Conservation (phyloP, 2,329 filamentous ascomycete genomes). For the Calonectria ilicicola region DNA sequence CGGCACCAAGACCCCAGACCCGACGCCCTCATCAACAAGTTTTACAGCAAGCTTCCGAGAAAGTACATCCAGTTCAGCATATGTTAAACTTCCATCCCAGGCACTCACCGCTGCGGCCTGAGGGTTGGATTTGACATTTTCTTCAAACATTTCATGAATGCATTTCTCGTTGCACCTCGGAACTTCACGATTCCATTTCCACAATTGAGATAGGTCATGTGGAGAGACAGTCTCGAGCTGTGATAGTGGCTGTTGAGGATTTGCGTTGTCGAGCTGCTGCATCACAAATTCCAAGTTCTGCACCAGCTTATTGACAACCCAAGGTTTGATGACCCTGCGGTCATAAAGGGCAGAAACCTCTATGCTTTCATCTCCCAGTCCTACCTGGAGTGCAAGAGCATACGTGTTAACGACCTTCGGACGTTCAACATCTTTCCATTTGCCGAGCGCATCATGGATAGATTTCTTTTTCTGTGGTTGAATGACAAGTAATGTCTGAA, state of each 20-base stretch:
- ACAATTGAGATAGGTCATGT: constrained; percentile 31
- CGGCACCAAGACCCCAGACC: constrained; percentile 29
- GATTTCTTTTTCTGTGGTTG: neutral
- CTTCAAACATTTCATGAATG: constrained; percentile 27
- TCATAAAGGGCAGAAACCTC: constrained; percentile 4
- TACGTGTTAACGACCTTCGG: neutral
- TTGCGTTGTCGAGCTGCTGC: neutral
- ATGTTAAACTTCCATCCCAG: constrained; percentile 50
- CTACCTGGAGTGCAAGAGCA: constrained; percentile 7
- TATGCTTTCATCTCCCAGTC: neutral
- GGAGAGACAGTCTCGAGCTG: neutral
- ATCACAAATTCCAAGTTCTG: constrained; percentile 16
- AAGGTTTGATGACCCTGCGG: neutral
- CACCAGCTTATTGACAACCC: neutral
- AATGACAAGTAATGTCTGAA: constrained; percentile 24
- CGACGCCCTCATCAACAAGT: constrained; percentile 46
- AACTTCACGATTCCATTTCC: constrained; percentile 21
- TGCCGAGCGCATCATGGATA: neutral
- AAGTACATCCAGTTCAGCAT: constrained; percentile 51
- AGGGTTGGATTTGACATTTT: constrained; percentile 21
- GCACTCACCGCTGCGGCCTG: constrained; percentile 32
- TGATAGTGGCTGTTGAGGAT: neutral
- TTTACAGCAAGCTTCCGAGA: constrained; percentile 52
- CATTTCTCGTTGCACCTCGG: constrained; percentile 31
- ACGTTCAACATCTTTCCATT: neutral